Conservation (phyloP, 495 filamentous ascomycete species). For the Aspergillus conjunctus region DNA sequence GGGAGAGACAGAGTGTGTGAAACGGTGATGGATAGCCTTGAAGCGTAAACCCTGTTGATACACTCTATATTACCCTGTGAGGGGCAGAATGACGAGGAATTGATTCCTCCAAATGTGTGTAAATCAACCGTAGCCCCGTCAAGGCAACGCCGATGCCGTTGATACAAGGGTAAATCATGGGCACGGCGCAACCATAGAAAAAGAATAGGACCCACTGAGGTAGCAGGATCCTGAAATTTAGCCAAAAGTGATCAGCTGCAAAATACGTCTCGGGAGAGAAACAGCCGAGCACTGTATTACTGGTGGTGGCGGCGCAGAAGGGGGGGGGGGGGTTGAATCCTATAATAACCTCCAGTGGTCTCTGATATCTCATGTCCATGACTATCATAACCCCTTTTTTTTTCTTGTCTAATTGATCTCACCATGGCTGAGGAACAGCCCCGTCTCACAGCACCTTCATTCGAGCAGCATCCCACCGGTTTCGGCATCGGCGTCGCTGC, state of each 20-base stretch:
- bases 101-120: neutral
- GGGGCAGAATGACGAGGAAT: neutral
- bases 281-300: neutral
- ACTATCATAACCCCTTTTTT: neutral
- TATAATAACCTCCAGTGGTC: neutral
- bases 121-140: neutral
- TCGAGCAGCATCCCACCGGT: constrained; percentile 38
- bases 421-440: constrained; percentile 1
- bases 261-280: neutral
- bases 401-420: neutral
- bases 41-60: neutral
- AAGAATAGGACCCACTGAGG: neutral
- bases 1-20: neutral
- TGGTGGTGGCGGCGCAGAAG: neutral
- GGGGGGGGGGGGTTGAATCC: neutral
- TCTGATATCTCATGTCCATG: neutral
- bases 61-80: neutral
- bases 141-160: neutral
- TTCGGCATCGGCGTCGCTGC: constrained; percentile 29
- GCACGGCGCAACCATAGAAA: neutral
- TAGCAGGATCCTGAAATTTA: neutral
- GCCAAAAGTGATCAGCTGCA: neutral
- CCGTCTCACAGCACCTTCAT: constrained; percentile 1
- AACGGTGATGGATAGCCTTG: neutral
- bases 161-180: neutral